These are phyloP conservation scores for Dipodascus albidus DNA, from an alignment of 805 yeast species.

Conservation along the genomic window DNA sequence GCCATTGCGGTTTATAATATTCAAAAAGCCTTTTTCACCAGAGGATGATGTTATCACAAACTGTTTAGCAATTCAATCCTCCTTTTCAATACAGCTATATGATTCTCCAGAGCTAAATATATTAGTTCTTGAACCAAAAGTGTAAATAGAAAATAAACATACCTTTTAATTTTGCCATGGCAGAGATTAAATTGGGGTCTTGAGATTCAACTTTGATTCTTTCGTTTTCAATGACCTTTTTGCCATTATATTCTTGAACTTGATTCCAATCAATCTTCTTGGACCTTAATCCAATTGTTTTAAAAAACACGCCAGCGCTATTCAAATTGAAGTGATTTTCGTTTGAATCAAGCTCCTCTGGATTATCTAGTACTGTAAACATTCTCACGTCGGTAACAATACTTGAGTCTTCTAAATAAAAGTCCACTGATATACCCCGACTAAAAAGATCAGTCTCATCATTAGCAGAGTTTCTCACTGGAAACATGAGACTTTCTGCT, in stretches of 20 bases:
- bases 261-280: background rate
- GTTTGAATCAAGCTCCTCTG: background rate
- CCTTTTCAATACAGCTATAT: constrained; percentile 12
- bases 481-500: background rate
- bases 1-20: constrained; percentile 54
- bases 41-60: constrained; percentile 3
- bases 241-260: constrained; percentile 9
- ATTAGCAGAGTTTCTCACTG: background rate
- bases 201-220: constrained; percentile 15
- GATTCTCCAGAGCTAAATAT: constrained; percentile 12
- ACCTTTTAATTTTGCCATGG: constrained; percentile 12
- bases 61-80: constrained; percentile 25
- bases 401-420: constrained; percentile 12
- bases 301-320: background rate
- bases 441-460: constrained; percentile 1
- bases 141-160: background rate
- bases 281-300: background rate
- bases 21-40: constrained; percentile 47
- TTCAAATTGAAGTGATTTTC: background rate
- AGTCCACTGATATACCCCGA: constrained; percentile 11
- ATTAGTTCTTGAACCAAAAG: background rate
- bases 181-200: constrained; percentile 18
- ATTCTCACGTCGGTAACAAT: constrained; percentile 13
- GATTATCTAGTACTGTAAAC: constrained; percentile 6
- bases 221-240: constrained; percentile 13